phyloP scores from a whole-genome alignment of 352 stramenopile species.

The Pythium chondricola region DNA sequence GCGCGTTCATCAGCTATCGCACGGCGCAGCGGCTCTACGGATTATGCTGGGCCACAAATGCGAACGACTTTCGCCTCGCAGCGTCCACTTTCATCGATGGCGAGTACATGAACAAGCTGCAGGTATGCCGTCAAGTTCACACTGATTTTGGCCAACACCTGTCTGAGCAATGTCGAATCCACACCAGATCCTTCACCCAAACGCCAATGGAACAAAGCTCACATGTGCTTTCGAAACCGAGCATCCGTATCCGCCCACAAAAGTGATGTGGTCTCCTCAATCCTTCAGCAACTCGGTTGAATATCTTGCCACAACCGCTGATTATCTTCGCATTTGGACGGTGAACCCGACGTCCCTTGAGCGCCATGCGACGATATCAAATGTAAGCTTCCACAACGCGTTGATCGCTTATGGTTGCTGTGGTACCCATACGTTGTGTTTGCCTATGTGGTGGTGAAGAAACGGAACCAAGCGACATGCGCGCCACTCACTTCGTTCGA shows the following conservation, averaged over 20 bases:
- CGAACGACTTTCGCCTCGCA: conserved; percentile 55
- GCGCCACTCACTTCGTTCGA: conserved; percentile 97
- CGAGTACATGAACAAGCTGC: conserved; percentile 87
- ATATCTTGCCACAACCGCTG: conserved; percentile 73
- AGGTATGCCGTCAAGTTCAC: no score
- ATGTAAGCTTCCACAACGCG: conserved; percentile 32
- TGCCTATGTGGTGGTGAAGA: conserved; percentile 30
- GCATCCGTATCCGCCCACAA: conserved; percentile 82
- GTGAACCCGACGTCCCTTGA: conserved; percentile 72
- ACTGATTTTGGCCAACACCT: no score
- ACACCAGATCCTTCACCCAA: conserved; percentile 57
- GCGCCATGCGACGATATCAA: conserved; percentile 62
- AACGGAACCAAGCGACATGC: conserved; percentile 89
- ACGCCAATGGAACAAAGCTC: conserved; percentile 39
- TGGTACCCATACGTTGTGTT: neutral
- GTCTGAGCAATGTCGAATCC: neutral
- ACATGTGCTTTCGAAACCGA: conserved; percentile 67
- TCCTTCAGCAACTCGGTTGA: conserved; percentile 43
- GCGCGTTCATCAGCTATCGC: conserved; percentile 66
- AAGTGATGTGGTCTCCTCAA: conserved; percentile 82
- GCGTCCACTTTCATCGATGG: conserved; percentile 75
- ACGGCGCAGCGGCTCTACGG: conserved; percentile 65
- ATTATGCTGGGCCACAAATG: conserved; percentile 64
- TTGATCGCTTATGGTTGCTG: neutral
- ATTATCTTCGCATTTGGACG: conserved; percentile 81